Evolutionary conservation across 768 basidiomycete species (phyloP).

Genomic region (Mycena maculata): DNA sequence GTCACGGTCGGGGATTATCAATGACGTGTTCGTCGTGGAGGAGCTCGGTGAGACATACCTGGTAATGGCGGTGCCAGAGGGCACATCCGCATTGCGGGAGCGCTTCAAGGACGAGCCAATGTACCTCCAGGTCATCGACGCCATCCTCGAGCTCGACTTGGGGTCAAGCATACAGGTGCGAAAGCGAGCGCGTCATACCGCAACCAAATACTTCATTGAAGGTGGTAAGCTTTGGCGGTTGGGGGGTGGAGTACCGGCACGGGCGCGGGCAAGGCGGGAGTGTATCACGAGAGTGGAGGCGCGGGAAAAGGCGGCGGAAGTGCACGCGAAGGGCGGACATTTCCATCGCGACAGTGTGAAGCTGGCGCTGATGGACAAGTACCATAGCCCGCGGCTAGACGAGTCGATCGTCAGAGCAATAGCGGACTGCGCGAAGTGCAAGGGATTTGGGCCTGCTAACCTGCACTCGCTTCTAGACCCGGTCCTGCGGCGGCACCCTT

Average conservation of each 20-base stretch:
- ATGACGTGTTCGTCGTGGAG: constrained; percentile 12
- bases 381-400: constrained; percentile 36
- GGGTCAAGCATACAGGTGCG: not conserved
- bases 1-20: constrained; percentile 24
- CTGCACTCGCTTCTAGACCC: constrained; percentile 42
- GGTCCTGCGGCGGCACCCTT: constrained; percentile 40
- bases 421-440: constrained; percentile 39
- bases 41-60: not conserved
- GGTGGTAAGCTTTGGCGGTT: constrained; percentile 30
- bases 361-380: constrained; percentile 29
- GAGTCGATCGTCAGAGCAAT: constrained; percentile 37
- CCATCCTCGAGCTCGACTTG: constrained; percentile 21
- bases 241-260: not conserved
- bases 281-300: constrained; percentile 17
- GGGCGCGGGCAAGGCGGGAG: constrained; percentile 16
- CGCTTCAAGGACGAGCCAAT: constrained; percentile 32
- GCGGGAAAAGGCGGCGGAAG: constrained; percentile 14
- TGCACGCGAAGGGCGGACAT: constrained; percentile 33
- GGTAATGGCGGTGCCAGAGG: constrained; percentile 1
- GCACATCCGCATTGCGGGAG: constrained; percentile 6
- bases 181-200: constrained; percentile 15
- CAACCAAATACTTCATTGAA: constrained; percentile 20
- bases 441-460: constrained; percentile 39
- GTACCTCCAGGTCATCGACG: constrained; percentile 23
- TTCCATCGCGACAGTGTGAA: constrained; percentile 40